These are phyloP conservation scores for Pyrenula aspistea DNA, from an alignment of 495 filamentous ascomycete species.

Conservation along the genomic window DNA sequence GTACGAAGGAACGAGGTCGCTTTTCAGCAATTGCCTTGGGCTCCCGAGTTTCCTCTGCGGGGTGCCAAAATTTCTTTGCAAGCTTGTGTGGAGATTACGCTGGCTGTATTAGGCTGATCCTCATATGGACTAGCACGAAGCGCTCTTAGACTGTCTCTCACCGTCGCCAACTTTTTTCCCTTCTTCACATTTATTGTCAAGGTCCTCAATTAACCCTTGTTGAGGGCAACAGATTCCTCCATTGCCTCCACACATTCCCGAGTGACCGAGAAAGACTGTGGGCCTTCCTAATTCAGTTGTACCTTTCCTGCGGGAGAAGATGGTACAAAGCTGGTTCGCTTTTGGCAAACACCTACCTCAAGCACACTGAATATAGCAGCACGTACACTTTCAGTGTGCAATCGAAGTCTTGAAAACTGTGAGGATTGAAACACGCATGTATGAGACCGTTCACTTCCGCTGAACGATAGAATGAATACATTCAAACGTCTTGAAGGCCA, in stretches of 20 bases:
- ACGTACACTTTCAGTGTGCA: no score
- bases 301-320: not conserved
- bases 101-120: no score
- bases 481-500: no score
- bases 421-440: no score
- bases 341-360: not conserved
- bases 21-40: no score
- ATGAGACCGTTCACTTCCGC: no score
- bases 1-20: no score
- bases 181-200: not conserved
- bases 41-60: not conserved
- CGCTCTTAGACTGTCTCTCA: no score
- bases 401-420: no score
- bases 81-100: not conserved
- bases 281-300: not conserved
- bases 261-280: not conserved
- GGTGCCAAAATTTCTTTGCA: not conserved
- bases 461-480: no score
- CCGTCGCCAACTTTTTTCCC: not conserved
- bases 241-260: not conserved
- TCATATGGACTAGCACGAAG: no score
- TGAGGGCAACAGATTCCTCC: not conserved
- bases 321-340: constrained; percentile 29
- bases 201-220: not conserved
- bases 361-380: no score